Conservation (phyloP, 2,329 filamentous ascomycete species). For the Penicillium polonicum region DNA sequence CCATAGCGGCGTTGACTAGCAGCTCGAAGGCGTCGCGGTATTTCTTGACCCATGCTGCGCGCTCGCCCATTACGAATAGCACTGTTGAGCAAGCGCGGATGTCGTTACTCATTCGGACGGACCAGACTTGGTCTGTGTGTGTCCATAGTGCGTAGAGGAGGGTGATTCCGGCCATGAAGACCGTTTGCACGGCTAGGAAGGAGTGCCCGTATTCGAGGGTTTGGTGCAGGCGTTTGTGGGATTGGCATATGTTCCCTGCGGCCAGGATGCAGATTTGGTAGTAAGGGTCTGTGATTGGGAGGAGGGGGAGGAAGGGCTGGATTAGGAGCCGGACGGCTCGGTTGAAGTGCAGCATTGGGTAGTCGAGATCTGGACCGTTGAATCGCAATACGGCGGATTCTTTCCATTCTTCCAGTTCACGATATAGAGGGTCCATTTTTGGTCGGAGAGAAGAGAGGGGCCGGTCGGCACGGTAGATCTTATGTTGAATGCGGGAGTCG, state of each 20-base stretch:
- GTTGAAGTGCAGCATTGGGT: constrained; percentile 52
- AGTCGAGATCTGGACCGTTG: constrained; percentile 45
- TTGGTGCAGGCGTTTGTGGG: constrained; percentile 40
- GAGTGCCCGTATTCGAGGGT: constrained; percentile 42
- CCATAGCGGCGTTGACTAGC: constrained; percentile 49
- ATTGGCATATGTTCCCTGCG: constrained; percentile 40
- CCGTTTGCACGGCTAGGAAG: constrained; percentile 40
- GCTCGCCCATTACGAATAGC: constrained; percentile 52
- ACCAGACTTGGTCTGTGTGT: constrained; percentile 49
- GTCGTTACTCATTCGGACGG: constrained; percentile 50
- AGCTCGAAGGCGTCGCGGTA: constrained; percentile 51
- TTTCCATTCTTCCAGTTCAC: constrained; percentile 51
- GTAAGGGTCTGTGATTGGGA: constrained; percentile 49
- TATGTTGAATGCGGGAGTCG: constrained; percentile 53
- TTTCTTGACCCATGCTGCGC: constrained; percentile 49
- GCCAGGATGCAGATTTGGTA: constrained; percentile 45
- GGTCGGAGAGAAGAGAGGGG: constrained; percentile 46
- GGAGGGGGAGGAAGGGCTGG: constrained; percentile 51
- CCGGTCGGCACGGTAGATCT: constrained; percentile 53
- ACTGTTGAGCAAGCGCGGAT: constrained; percentile 52
- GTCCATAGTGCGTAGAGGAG: constrained; percentile 43
- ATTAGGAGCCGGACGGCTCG: constrained; percentile 51
- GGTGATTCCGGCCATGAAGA: constrained; percentile 42
- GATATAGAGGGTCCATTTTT: constrained; percentile 50
- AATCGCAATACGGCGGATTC: constrained; percentile 36